phyloP scores from a whole-genome alignment of 163 green algal species.

The Scenedesmus sp. region DNA sequence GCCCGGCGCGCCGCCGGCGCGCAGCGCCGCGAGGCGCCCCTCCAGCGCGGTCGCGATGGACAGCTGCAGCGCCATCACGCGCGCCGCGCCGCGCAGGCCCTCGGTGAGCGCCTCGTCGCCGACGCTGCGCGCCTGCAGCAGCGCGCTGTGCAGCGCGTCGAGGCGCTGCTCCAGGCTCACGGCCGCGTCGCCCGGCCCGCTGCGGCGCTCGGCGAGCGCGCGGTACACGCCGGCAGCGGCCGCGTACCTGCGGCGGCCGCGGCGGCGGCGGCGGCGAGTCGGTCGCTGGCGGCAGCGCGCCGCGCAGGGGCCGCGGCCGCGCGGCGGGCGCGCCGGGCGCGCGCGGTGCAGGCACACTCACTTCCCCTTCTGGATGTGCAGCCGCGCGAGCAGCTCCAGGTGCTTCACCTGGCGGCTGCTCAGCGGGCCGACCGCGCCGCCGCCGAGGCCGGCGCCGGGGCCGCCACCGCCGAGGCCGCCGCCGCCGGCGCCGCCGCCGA shows the following conservation, averaged over 20 bases:
- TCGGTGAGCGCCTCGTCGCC: slow-evolving; percentile 68
- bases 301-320: no score
- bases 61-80: slow-evolving; percentile 64
- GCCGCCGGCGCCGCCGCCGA: slow-evolving; percentile 37
- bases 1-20: neutral
- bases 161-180: slow-evolving; percentile 70
- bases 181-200: slow-evolving; percentile 54
- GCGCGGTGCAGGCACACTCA: slow-evolving; percentile 21
- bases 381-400: slow-evolving; percentile 72
- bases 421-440: slow-evolving; percentile 45
- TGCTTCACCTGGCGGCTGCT: slow-evolving; percentile 41
- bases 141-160: slow-evolving; percentile 57
- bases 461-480: neutral
- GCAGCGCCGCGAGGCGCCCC: slow-evolving; percentile 4
- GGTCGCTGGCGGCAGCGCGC: no score
- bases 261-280: no score
- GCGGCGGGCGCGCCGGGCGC: no score
- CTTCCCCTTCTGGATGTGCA: slow-evolving; percentile 61
- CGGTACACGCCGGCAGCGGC: slow-evolving; percentile 71
- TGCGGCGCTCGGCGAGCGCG: slow-evolving; percentile 64
- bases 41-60: slow-evolving; percentile 52
- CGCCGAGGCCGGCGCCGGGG: neutral
- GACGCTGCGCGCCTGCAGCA: slow-evolving; percentile 70
- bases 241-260: slow-evolving; percentile 50
- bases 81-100: slow-evolving; percentile 51